These are phyloP conservation scores for Canariomyces notabilis DNA, from an alignment of 2,329 filamentous ascomycete genomes.

Conservation along the genomic window DNA sequence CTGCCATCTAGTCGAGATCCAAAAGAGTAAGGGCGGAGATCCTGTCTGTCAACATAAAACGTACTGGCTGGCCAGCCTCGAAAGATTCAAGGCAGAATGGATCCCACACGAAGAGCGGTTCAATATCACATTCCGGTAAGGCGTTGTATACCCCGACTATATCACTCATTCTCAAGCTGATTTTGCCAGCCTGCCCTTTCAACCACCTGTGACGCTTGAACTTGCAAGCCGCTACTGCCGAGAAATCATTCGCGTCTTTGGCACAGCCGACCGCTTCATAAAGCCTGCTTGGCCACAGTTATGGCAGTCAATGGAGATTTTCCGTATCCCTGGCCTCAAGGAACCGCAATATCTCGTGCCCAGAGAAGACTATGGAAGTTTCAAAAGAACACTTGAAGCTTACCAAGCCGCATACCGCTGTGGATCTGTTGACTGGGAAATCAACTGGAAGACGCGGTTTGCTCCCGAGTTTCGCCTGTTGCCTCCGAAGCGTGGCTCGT, in stretches of 20 bases:
- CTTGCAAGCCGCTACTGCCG: constrained; percentile 51
- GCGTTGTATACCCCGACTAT: constrained; percentile 1
- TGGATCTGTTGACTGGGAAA: constrained; percentile 47
- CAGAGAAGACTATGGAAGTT: constrained; percentile 49
- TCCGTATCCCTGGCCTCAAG: constrained; percentile 48
- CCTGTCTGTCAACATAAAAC: constrained; percentile 44
- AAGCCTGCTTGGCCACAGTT: constrained; percentile 56
- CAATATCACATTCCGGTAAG: constrained; percentile 50
- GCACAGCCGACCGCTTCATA: constrained; percentile 49
- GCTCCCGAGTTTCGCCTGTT: constrained; percentile 52
- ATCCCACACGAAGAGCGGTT: constrained; percentile 51
- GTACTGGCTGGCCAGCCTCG: constrained; percentile 50
- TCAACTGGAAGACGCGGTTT: constrained; percentile 42
- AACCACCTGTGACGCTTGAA: constrained; percentile 32
- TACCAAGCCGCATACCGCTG: constrained; percentile 51
- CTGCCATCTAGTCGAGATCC: constrained; percentile 48
- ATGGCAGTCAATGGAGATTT: constrained; percentile 48
- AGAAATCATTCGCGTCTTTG: constrained; percentile 49
- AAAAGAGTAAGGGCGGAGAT: constrained; percentile 40
- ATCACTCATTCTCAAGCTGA: constrained; percentile 1
- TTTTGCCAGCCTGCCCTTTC: constrained; percentile 29
- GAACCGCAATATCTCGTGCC: constrained; percentile 50
- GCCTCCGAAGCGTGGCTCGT: constrained; percentile 37
- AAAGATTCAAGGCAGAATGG: constrained; percentile 47
- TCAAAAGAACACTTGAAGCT: constrained; percentile 50